Percentiles rank a stretch among this genome's conserved stretches.
These are phyloP conservation scores for Didymella pinodella DNA, from an alignment of 2,329 filamentous ascomycete genomes.

Conservation along the genomic window DNA sequence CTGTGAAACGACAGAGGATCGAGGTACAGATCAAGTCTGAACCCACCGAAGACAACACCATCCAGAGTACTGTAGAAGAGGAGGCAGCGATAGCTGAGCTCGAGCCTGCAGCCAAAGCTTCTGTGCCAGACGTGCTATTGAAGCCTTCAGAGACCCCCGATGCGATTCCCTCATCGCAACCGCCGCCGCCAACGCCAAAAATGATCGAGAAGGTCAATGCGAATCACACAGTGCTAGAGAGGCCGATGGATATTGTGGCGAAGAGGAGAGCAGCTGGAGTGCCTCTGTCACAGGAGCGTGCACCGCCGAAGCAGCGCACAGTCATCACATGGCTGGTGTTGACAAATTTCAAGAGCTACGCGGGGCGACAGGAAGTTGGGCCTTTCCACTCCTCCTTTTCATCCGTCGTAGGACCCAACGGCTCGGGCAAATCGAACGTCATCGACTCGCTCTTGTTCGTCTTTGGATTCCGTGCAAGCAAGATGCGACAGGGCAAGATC, in stretches of 20 bases:
- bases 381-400: slow-evolving; percentile 98
- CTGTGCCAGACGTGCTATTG: slow-evolving; percentile 26
- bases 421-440: slow-evolving; percentile 98
- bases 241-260: slow-evolving; percentile 91
- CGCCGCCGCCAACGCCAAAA: slow-evolving; percentile 27
- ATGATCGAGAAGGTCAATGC: slow-evolving; percentile 75
- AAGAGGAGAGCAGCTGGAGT: slow-evolving; percentile 76
- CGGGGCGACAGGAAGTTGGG: slow-evolving; percentile 91
- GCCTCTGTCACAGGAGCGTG: slow-evolving; percentile 73
- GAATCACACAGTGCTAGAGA: slow-evolving; percentile 80
- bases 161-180: slow-evolving; percentile 49
- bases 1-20: slow-evolving; percentile 55
- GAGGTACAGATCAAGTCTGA: slow-evolving; percentile 44
- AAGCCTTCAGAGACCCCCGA: slow-evolving; percentile 18
- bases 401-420: slow-evolving; percentile 96
- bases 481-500: slow-evolving; percentile 99
- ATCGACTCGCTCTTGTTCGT: slow-evolving; percentile 98
- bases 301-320: slow-evolving; percentile 81
- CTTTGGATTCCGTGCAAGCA: slow-evolving; percentile 98
- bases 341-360: slow-evolving; percentile 99
- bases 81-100: slow-evolving; percentile 28
- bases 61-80: slow-evolving; percentile 71
- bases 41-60: slow-evolving; percentile 59
- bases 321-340: slow-evolving; percentile 92
- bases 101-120: slow-evolving; percentile 23